Conservation (phyloP, 805 yeast genomes). For the Yarrowia bubula region DNA sequence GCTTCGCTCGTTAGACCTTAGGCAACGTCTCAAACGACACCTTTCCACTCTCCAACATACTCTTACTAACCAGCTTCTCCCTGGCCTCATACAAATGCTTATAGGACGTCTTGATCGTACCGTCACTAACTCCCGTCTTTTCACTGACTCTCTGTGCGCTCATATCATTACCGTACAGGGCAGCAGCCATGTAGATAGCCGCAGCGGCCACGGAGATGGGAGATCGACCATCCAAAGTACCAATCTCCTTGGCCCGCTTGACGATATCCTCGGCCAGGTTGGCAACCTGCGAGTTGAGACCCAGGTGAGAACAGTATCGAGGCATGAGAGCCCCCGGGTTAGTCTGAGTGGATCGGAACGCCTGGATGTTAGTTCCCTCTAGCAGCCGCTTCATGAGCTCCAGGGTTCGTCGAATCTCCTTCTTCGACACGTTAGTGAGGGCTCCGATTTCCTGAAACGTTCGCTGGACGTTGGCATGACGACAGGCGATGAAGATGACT, state of each 20-base stretch:
- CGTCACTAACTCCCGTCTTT: conserved; percentile 93
- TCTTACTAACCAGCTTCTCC: conserved; percentile 68
- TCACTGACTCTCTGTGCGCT: conserved; percentile 82
- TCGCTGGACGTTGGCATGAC: conserved; percentile 90
- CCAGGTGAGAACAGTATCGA: conserved; percentile 93
- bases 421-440: conserved; percentile 86
- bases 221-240: conserved; percentile 92
- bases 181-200: conserved; percentile 88
- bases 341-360: conserved; percentile 73
- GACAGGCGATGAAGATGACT: conserved; percentile 88
- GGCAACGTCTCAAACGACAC: conserved; percentile 52
- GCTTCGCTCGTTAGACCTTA: conserved; percentile 32
- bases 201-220: conserved; percentile 98
- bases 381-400: conserved; percentile 74
- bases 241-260: conserved; percentile 81
- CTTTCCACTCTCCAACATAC: conserved; percentile 69
- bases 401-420: conserved; percentile 90
- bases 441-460: conserved; percentile 96
- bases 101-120: conserved; percentile 91
- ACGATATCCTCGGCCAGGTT: conserved; percentile 94
- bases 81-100: conserved; percentile 74
- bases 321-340: conserved; percentile 92
- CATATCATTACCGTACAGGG: conserved; percentile 77
- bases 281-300: conserved; percentile 77
- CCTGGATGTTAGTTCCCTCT: conserved; percentile 40